Evolutionary conservation across 75 land plant genomes (phyloP).

Genomic region (Picea glauca): DNA sequence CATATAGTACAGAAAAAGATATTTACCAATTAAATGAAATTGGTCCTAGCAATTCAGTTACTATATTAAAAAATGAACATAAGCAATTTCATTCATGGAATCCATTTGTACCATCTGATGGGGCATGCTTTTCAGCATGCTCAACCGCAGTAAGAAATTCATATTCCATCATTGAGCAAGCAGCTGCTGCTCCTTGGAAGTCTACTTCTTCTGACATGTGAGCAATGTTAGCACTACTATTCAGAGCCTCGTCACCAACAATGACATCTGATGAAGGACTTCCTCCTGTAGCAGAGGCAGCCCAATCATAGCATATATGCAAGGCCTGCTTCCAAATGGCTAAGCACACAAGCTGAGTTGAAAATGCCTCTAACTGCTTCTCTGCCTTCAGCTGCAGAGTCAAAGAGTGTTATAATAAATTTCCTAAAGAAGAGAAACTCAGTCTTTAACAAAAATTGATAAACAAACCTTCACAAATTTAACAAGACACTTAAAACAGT

Average conservation of each 20-base stretch:
- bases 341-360: slow-evolving; percentile 82
- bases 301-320: slow-evolving; percentile 75
- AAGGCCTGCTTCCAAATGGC: slow-evolving; percentile 97
- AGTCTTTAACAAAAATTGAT: too few species aligned
- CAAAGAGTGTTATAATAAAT: neutral
- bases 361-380: slow-evolving; percentile 72
- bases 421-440: neutral
- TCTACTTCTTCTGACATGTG: slow-evolving; percentile 12
- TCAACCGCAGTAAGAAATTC: slow-evolving; percentile 82
- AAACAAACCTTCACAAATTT: too few species aligned
- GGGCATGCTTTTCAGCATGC: slow-evolving; percentile 73
- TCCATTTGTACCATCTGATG: slow-evolving; percentile 43
- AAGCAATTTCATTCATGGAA: neutral
- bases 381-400: slow-evolving; percentile 40
- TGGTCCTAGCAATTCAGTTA: neutral
- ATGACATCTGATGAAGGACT: slow-evolving; percentile 25
- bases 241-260: neutral
- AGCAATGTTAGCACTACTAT: neutral
- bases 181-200: slow-evolving; percentile 31
- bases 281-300: slow-evolving; percentile 57
- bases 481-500: too few species aligned
- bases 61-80: slow-evolving; percentile 2
- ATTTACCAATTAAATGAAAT: neutral
- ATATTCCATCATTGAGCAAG: slow-evolving; percentile 58
- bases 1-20: neutral